A percentile compares a stretch with the other conserved stretches of the same genome.
Conservation (phyloP, 805 yeast species). For the Teunomyces pallodes region DNA sequence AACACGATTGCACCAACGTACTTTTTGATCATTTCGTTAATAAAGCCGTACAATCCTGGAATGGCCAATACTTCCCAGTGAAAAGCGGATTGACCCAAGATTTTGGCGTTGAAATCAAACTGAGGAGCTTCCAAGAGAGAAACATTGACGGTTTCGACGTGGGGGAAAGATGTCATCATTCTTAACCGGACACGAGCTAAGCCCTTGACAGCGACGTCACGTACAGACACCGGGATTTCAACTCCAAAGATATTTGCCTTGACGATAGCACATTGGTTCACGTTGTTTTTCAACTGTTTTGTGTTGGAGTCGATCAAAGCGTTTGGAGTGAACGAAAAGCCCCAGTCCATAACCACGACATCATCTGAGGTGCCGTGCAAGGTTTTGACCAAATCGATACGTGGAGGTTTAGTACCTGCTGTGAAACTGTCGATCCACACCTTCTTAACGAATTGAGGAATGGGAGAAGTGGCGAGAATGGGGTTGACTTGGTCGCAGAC, state of each 20-base stretch:
- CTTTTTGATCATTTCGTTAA: constrained; percentile 80
- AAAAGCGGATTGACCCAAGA: constrained; percentile 77
- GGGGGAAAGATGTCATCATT: constrained; percentile 90
- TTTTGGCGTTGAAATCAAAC: constrained; percentile 75
- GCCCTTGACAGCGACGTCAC: constrained; percentile 75
- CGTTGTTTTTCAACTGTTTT: constrained; percentile 79
- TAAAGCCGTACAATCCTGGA: constrained; percentile 83
- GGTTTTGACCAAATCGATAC: constrained; percentile 87
- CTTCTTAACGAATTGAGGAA: constrained; percentile 80
- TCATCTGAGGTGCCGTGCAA: constrained; percentile 87
- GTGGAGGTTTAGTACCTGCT: constrained; percentile 92
- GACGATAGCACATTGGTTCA: constrained; percentile 76
- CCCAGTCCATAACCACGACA: constrained; percentile 98
- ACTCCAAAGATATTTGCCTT: constrained; percentile 82
- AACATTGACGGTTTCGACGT: constrained; percentile 84
- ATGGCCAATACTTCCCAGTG: constrained; percentile 83
- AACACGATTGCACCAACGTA: constrained; percentile 87
- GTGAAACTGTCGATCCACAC: constrained; percentile 88
- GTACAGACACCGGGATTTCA: constrained; percentile 74
- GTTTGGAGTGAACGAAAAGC: constrained; percentile 88
- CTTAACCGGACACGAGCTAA: constrained; percentile 77
- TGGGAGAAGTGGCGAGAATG: constrained; percentile 69
- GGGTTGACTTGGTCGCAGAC: constrained; percentile 86
- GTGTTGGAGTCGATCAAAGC: constrained; percentile 78
- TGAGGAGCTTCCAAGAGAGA: constrained; percentile 84